These are phyloP conservation scores for Somion occarium DNA, from an alignment of 1,284 basidiomycete species.

Conservation along the genomic window DNA sequence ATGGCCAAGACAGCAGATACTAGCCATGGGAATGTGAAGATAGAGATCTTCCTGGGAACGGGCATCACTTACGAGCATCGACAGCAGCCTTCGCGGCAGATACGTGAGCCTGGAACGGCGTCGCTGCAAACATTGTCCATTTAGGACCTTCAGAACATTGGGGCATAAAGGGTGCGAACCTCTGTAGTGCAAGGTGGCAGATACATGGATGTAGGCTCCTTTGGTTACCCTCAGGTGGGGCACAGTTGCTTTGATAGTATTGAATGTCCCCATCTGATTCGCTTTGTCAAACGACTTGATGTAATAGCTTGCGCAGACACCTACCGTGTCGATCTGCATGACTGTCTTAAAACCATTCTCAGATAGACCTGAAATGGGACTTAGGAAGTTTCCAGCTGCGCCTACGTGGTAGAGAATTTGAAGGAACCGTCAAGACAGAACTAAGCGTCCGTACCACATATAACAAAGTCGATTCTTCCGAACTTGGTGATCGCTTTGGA, in stretches of 20 bases:
- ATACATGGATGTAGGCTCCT: constrained; percentile 90
- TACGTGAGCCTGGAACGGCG: constrained; percentile 91
- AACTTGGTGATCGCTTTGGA: constrained; percentile 71
- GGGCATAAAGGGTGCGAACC: constrained; percentile 39
- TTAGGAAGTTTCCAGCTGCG: constrained; percentile 87
- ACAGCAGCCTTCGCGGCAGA: constrained; percentile 94
- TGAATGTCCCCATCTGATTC: constrained; percentile 80
- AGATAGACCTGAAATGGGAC: constrained; percentile 76
- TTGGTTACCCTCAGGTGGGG: constrained; percentile 63
- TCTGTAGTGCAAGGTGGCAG: constrained; percentile 85
- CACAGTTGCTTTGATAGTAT: constrained; percentile 91
- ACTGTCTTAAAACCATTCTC: constrained; percentile 92
- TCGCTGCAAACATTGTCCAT: constrained; percentile 37
- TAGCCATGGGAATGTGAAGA: constrained; percentile 11
- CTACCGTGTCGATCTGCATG: constrained; percentile 88
- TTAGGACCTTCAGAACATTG: too few relatives aligned
- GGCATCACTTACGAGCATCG: constrained; percentile 53
- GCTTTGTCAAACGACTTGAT: constrained; percentile 5
- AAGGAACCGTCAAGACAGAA: constrained; percentile 8
- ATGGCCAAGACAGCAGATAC: constrained; percentile 72
- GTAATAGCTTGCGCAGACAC: constrained; percentile 18
- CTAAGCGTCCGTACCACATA: constrained; percentile 61
- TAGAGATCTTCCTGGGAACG: background rate
- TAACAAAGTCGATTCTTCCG: constrained; percentile 92
- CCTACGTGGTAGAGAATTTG: constrained; percentile 36